phyloP scores from a whole-genome alignment of 805 yeast species.

The Saccharomycopsis sp. region DNA sequence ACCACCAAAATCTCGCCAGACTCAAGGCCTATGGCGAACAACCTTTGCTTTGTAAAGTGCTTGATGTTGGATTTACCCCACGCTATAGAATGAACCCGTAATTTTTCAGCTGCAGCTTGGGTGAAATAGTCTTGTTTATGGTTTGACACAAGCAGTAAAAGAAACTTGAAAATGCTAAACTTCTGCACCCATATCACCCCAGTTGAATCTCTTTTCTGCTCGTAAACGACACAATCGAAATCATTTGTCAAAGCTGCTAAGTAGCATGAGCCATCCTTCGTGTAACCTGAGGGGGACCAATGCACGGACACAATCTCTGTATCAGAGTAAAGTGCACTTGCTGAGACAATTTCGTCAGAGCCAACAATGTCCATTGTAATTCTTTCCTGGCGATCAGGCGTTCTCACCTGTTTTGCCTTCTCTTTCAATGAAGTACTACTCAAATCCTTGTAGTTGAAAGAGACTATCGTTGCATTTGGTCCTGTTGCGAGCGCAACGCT shows the following conservation, averaged over 20 bases:
- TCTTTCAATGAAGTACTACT: not conserved
- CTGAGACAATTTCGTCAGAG: slow-evolving; percentile 1
- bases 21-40: slow-evolving; percentile 5
- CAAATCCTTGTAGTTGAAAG: not conserved
- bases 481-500: no score
- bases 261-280: not conserved
- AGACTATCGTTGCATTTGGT: not conserved
- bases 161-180: slow-evolving; percentile 1
- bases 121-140: not conserved
- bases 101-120: not conserved
- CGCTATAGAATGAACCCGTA: slow-evolving; percentile 3
- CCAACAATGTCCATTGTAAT: slow-evolving; percentile 1
- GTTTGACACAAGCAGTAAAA: no score
- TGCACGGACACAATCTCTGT: not conserved
- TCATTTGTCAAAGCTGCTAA: slow-evolving; percentile 13
- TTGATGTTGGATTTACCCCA: slow-evolving; percentile 6
- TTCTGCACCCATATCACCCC: slow-evolving; percentile 2
- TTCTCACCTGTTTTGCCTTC: not conserved
- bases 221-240: slow-evolving; percentile 9
- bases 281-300: slow-evolving; percentile 11
- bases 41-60: not conserved
- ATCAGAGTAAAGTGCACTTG: slow-evolving; percentile 5
- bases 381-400: not conserved
- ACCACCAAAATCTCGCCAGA: slow-evolving; percentile 9
- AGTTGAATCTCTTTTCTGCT: not conserved